phyloP scores from a whole-genome alignment of 2,329 filamentous ascomycete genomes.

The Podosphaera leucotricha region DNA sequence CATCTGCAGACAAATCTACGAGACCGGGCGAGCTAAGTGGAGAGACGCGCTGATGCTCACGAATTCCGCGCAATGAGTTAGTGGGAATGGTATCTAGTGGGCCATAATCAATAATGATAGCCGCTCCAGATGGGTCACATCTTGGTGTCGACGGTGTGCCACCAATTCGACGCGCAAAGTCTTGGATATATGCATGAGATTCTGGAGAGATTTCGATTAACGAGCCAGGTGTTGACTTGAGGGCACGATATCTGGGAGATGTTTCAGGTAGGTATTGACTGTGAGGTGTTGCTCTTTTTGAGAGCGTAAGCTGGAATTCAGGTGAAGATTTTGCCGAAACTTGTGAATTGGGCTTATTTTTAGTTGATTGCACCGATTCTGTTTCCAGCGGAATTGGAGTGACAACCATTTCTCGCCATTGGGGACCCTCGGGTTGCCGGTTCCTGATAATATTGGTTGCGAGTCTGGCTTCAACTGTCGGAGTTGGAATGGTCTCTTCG shows the following conservation, averaged over 20 bases:
- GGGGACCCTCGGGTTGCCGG: constrained; percentile 19
- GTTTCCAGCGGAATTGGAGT: constrained; percentile 32
- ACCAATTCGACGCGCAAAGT: constrained; percentile 70
- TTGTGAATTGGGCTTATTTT: constrained; percentile 28
- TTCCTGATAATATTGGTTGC: constrained; percentile 11
- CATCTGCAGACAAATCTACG: constrained; percentile 77
- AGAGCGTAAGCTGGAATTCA: constrained; percentile 72
- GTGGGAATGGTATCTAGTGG: constrained; percentile 54
- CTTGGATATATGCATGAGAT: constrained; percentile 51
- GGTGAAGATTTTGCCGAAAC: constrained; percentile 26
- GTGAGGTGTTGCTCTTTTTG: constrained; percentile 54
- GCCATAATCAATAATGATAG: constrained; percentile 91
- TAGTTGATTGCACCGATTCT: constrained; percentile 26
- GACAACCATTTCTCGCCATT: constrained; percentile 71
- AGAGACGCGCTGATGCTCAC: constrained; percentile 48
- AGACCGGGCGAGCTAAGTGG: constrained; percentile 60
- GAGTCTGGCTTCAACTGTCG: constrained; percentile 20
- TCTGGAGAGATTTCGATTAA: constrained; percentile 83
- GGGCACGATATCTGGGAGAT: constrained; percentile 52
- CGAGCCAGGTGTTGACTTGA: constrained; percentile 43
- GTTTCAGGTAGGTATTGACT: constrained; percentile 65
- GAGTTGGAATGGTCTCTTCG: constrained; percentile 18
- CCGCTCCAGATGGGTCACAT: constrained; percentile 48
- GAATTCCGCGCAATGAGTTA: constrained; percentile 80
- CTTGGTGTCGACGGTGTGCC: constrained; percentile 34